phyloP scores from a whole-genome alignment of 228 moss, liverwort and hornwort species.

The Sphagnum fallax region DNA sequence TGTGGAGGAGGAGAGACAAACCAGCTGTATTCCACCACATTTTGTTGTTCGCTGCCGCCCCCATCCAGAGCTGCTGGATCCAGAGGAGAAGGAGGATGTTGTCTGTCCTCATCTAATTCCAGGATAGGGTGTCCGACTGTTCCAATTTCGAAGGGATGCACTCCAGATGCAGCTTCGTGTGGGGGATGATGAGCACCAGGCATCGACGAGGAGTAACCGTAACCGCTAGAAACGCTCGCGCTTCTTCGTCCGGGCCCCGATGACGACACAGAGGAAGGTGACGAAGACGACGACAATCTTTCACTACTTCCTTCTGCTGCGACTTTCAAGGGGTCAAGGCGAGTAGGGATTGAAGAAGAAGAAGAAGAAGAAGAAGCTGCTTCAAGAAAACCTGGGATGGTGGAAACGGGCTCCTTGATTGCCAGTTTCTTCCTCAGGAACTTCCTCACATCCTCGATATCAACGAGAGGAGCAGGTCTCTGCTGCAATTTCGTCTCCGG shows the following conservation, averaged over 20 bases:
- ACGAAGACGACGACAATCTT: slow-evolving; percentile 8
- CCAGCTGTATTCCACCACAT: slow-evolving; percentile 12
- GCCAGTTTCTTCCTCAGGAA: slow-evolving; percentile 29
- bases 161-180: slow-evolving; percentile 27
- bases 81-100: not conserved
- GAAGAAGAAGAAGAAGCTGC: not conserved
- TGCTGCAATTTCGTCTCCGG: not conserved
- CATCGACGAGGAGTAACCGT: not conserved
- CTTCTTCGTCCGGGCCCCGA: not conserved
- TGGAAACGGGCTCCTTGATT: slow-evolving; percentile 27
- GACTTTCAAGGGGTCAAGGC: too few relatives aligned
- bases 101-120: slow-evolving; percentile 7
- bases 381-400: slow-evolving; percentile 8
- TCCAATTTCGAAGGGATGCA: slow-evolving; percentile 47
- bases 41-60: not conserved
- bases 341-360: not conserved
- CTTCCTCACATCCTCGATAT: slow-evolving; percentile 39
- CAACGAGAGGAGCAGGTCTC: slow-evolving; percentile 14
- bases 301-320: too few relatives aligned
- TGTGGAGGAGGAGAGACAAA: slow-evolving; percentile 16
- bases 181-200: slow-evolving; percentile 9
- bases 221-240: too few relatives aligned
- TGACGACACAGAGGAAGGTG: slow-evolving; percentile 6
- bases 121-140: slow-evolving; percentile 53
- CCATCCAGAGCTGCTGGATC: not conserved